Conservation (phyloP, 148 eudicot genomes). For the Camellia granthamiana region DNA sequence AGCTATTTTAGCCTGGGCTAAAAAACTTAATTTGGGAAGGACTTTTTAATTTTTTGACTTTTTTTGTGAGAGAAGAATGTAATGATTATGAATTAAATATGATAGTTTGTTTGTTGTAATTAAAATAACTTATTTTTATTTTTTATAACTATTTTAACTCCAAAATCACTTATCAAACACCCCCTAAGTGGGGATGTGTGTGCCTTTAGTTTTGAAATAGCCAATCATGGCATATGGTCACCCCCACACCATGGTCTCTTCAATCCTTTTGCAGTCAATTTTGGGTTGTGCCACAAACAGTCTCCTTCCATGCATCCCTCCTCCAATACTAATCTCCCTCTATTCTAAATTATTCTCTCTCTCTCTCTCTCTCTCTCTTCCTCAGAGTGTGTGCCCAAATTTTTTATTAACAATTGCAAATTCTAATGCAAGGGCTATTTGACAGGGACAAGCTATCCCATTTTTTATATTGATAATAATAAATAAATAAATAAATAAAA, state of each 20-base stretch:
- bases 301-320: constrained; percentile 43
- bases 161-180: too few relatives aligned
- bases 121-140: too few relatives aligned
- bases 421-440: background rate
- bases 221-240: background rate
- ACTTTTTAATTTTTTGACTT: too few relatives aligned
- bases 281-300: background rate
- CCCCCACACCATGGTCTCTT: background rate
- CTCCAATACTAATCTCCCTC: constrained; percentile 9
- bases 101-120: too few relatives aligned
- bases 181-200: constrained; percentile 5
- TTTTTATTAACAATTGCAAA: constrained; percentile 6
- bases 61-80: too few relatives aligned
- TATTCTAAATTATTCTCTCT: background rate
- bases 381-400: background rate
- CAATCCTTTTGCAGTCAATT: constrained; percentile 10
- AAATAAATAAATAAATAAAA: background rate
- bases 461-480: background rate
- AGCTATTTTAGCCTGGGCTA: too few relatives aligned
- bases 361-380: background rate
- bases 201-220: constrained; percentile 5
- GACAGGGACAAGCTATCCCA: background rate
- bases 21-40: too few relatives aligned
- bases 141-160: too few relatives aligned
- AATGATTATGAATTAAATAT: too few relatives aligned